Evolutionary conservation across 495 filamentous ascomycete genomes (phyloP), one percentile per base, ranked within the genome.

Genomic region (Penicillium pancosmium): DNA sequence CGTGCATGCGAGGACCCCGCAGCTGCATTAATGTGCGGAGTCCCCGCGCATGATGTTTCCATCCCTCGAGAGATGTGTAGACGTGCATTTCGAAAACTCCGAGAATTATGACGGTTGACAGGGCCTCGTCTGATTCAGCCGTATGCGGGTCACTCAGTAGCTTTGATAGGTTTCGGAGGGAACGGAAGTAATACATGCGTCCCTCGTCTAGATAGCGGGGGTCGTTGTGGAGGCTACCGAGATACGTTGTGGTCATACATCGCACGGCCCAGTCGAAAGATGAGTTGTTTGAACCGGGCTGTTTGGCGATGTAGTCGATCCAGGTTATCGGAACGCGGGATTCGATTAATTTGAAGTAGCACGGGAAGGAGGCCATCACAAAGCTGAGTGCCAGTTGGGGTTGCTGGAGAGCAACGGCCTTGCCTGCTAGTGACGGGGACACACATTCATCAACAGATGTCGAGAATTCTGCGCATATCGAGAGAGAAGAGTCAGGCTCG

Each of bases 31-130:
- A 56, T 6, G 68, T 62, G 25, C 68, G 67, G 16, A 74, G 66
- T 16, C 76, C 76, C 5, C 64, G 56, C 7, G 73, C 72, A 60
- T 77, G 74, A 36, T 66, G 65, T 5, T 73, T 54, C 72, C 74
- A 78, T 1, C 72, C 63, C 21, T 69, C 46, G 8, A 60, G 44
- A 7, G 61, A 62, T 25, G 70, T 78, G 50, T 68, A 69, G n/a
- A 64, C 62, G 50, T 70, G 64, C 34, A 73, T 64, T 52, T 78
- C 73, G 48, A 70, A 78, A n/a, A 76, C 52, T 4, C 64, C 66
- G 4, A 76, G 68, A 8, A 63, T 41, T 15, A 74, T 68, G 7
- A 65, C 71, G 0, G 63, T 64, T 21, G 70, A 61, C 6, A 65
- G 62, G n/a, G 54, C 55, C 57, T 69, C 61, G 55, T 73, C 70